Conservation (phyloP, 2,329 filamentous ascomycete genomes). For the Alternaria sp. region DNA sequence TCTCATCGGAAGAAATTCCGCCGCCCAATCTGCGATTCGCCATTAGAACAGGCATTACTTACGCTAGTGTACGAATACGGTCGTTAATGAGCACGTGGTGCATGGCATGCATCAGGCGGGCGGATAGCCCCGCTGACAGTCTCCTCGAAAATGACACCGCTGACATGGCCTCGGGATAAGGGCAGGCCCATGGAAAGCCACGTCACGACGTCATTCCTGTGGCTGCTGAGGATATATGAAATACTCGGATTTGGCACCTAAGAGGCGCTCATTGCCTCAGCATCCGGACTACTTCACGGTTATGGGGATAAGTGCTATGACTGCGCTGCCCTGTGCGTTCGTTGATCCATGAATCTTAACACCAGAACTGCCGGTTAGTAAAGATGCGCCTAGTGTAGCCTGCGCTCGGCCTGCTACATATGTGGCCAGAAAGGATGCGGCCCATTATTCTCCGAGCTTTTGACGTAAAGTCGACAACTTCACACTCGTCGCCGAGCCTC, state of each 20-base stretch:
- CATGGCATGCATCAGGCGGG: constrained; percentile 12
- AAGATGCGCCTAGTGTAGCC: constrained; percentile 1
- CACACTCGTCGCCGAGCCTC: background rate
- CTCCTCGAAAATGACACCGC: constrained; percentile 15
- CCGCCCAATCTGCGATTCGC: constrained; percentile 1
- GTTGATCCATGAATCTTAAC: constrained; percentile 1
- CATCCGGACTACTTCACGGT: background rate
- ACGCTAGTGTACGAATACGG: constrained; percentile 5
- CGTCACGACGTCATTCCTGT: constrained; percentile 3
- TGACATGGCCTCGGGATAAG: constrained; percentile 19
- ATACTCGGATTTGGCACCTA: background rate
- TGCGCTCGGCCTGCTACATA: constrained; percentile 1
- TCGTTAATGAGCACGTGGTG: constrained; percentile 12
- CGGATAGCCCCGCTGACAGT: constrained; percentile 20
- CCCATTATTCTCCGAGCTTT: constrained; percentile 2
- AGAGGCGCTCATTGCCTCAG: background rate
- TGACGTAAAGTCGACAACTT: background rate
- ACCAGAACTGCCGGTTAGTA: background rate
- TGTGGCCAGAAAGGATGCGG: background rate
- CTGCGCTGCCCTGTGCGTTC: constrained; percentile 3
- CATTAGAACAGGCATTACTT: background rate
- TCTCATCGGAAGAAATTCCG: background rate
- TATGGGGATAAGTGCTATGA: background rate
- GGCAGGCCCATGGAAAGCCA: constrained; percentile 3
- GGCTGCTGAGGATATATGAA: background rate